These are phyloP conservation scores for Starmerella asiatica DNA, from an alignment of 805 yeast genomes.

Conservation along the genomic window DNA sequence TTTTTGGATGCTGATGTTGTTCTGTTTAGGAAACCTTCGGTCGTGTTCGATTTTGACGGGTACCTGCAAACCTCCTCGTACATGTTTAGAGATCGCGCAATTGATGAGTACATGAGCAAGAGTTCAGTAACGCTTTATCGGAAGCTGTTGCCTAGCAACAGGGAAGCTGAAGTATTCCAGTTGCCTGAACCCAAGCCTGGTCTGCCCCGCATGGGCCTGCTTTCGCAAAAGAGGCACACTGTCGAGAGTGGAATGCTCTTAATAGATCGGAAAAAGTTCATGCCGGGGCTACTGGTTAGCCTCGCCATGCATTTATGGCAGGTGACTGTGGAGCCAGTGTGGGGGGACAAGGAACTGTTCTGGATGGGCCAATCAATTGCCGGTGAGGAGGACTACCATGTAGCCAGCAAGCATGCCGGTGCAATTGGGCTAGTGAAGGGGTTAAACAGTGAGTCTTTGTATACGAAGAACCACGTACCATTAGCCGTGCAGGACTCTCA, in stretches of 20 bases:
- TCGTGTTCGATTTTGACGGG: background rate
- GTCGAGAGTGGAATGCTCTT: slow-evolving; percentile 6
- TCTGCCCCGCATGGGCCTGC: background rate
- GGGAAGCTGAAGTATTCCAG: background rate
- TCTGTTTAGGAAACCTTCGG: background rate
- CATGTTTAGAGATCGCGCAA: slow-evolving; percentile 6
- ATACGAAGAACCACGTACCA: background rate
- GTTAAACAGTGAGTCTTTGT: background rate
- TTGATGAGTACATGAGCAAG: background rate
- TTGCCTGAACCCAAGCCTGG: background rate
- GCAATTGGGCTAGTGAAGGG: slow-evolving; percentile 2
- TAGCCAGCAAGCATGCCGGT: slow-evolving; percentile 1
- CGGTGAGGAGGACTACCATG: background rate
- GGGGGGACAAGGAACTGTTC: slow-evolving; percentile 11
- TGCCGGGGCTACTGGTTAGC: slow-evolving; percentile 3
- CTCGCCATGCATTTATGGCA: slow-evolving; percentile 2
- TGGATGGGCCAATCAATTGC: slow-evolving; percentile 8
- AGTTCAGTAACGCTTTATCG: background rate
- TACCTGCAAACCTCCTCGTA: background rate
- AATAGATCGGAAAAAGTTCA: background rate
- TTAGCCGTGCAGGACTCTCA: background rate
- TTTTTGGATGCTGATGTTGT: slow-evolving; percentile 5
- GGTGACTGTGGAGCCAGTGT: background rate
- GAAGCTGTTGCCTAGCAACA: background rate
- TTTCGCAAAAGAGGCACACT: background rate